These are phyloP conservation scores for Apiospora kogelbergensis DNA, from an alignment of 2,329 filamentous ascomycete genomes.

Conservation along the genomic window DNA sequence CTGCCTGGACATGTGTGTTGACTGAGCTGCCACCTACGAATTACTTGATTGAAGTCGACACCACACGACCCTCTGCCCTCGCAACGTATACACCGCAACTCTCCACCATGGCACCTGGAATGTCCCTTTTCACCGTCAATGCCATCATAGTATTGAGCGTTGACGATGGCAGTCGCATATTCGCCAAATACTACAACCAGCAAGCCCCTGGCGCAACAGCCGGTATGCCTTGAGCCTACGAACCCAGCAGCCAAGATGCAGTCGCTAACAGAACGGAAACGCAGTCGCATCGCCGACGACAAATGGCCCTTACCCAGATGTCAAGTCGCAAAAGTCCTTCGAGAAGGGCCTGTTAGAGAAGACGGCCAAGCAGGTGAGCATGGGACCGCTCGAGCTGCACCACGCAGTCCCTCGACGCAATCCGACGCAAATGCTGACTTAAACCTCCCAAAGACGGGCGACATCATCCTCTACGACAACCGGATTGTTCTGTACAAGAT, in stretches of 20 bases:
- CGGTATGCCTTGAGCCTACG: conserved; percentile 20
- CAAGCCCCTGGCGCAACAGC: conserved; percentile 32
- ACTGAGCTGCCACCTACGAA: background rate
- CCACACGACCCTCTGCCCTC: background rate
- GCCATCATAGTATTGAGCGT: conserved; percentile 77
- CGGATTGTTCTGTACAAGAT: conserved; percentile 96
- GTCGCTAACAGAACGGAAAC: conserved; percentile 17
- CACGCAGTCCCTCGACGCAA: background rate
- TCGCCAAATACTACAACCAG: conserved; percentile 70
- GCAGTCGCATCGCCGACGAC: conserved; percentile 48
- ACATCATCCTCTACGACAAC: conserved; percentile 98
- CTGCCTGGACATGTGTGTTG: background rate
- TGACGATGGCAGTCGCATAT: conserved; percentile 88
- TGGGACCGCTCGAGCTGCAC: background rate
- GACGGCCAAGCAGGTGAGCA: conserved; percentile 75
- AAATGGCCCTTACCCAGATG: conserved; percentile 76
- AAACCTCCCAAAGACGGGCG: conserved; percentile 42
- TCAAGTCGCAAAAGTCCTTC: conserved; percentile 94
- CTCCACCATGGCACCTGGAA: conserved; percentile 65
- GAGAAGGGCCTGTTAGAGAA: conserved; percentile 96
- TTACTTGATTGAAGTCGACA: background rate
- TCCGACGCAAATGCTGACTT: conserved; percentile 6
- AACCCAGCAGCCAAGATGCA: conserved; percentile 21
- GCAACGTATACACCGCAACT: background rate
- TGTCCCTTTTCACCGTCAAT: conserved; percentile 75